Conservation (phyloP, 345 rosid genomes). For the Viola odorata region DNA sequence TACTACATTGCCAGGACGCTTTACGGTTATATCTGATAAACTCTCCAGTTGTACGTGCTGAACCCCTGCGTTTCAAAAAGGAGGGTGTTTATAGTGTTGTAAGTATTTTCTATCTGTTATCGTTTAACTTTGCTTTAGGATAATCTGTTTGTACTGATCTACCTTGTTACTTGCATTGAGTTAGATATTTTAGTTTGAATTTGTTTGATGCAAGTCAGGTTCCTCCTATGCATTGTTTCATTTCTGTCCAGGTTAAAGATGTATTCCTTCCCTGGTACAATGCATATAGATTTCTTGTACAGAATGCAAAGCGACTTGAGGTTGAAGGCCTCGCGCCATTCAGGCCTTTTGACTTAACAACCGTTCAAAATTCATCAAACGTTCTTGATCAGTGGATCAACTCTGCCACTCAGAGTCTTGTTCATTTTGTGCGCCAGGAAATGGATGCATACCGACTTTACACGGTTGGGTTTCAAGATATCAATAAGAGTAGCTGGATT, state of each 20-base stretch:
- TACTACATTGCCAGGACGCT: constrained; percentile 60
- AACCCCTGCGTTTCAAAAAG: constrained; percentile 84
- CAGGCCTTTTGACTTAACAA: constrained; percentile 53
- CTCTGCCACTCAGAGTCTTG: constrained; percentile 98
- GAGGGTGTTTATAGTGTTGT: constrained; percentile 93
- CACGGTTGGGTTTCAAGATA: constrained; percentile 50
- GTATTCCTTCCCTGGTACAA: constrained; percentile 99
- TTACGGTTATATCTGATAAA: constrained; percentile 85
- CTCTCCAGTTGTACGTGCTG: constrained; percentile 99
- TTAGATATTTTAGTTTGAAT: background rate
- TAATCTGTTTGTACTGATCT: background rate
- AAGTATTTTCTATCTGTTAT: constrained; percentile 33
- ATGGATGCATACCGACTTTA: constrained; percentile 94
- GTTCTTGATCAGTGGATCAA: constrained; percentile 98
- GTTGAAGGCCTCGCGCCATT: constrained; percentile 73
- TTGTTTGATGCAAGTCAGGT: background rate
- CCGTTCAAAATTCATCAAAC: constrained; percentile 63
- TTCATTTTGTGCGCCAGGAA: constrained; percentile 77
- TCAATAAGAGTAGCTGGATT: too few species aligned
- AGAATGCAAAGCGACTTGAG: constrained; percentile 96
- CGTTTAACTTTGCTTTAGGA: constrained; percentile 2
- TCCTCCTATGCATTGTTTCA: constrained; percentile 9
- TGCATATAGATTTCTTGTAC: constrained; percentile 96
- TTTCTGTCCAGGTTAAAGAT: constrained; percentile 72
- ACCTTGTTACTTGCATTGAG: background rate